Evolutionary conservation across 805 yeast genomes (phyloP).

Genomic region (Starmera pachycereana): DNA sequence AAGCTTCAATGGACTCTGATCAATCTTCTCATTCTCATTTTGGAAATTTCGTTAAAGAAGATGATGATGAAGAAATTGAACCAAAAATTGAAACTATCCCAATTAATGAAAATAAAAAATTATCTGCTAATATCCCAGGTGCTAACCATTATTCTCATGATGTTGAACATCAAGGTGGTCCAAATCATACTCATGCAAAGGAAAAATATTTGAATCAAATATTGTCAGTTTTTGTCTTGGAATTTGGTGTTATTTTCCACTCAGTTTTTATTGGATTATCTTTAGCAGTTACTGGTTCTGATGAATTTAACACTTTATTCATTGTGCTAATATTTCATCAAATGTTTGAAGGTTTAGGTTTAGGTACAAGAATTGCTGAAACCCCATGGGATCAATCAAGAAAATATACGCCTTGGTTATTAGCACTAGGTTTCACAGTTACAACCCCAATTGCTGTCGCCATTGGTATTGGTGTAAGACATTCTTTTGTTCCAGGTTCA

Average conservation of each 20-base stretch:
- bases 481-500: conserved; percentile 48
- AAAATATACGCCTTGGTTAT: conserved; percentile 46
- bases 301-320: conserved; percentile 61
- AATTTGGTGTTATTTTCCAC: conserved; percentile 76
- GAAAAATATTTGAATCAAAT: conserved; percentile 49
- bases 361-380: conserved; percentile 67
- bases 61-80: conserved; percentile 7
- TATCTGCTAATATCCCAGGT: conserved; percentile 13
- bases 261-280: conserved; percentile 76
- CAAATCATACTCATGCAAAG: conserved; percentile 22
- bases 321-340: conserved; percentile 69
- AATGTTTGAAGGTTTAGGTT: conserved; percentile 77
- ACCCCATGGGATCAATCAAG: conserved; percentile 25
- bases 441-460: conserved; percentile 71
- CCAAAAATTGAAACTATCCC: neutral
- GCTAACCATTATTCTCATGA: conserved; percentile 35
- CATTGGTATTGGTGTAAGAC: conserved; percentile 68
- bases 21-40: conserved; percentile 45
- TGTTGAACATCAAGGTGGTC: conserved; percentile 26
- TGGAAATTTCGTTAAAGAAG: conserved; percentile 27
- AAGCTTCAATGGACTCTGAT: conserved; percentile 16
- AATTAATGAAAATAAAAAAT: conserved; percentile 8
- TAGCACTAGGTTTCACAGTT: conserved; percentile 39
- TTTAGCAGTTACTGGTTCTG: conserved; percentile 60
- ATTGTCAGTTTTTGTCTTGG: conserved; percentile 47